Evolutionary conservation across 1,284 basidiomycete genomes (phyloP), one percentile per base, ranked within the genome.

Genomic region (Wallemia ichthyophaga): DNA sequence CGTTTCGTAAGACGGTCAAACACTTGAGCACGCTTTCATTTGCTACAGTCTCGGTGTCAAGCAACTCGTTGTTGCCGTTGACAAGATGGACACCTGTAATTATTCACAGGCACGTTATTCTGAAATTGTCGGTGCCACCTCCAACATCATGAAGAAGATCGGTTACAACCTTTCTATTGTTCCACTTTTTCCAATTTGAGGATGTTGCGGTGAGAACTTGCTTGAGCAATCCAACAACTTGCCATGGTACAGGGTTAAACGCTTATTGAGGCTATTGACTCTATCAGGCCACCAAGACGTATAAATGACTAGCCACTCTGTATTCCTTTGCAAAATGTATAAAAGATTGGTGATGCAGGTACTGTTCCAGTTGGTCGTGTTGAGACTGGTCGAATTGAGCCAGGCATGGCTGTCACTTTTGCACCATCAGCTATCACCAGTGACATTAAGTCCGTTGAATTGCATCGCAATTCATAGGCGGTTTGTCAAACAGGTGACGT

Each of bases 191-290:
- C 92, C 94, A 70, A 96, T 99, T 75, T 99, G 94, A 63, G 94
- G 92, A 68, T 99, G 92, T 92, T 88, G 96, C 80, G 94, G 92
- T 73, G 92, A 99, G 82, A 98, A 98, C 85, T 98, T 98, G 92
- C 79, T 98, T 75, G 92, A 98, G 79, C 85, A 88, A 74, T 89
- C 88, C 65, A 11, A 70, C 75, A 94, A 94, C 80, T 96, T 98
- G 92, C 71, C 85, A 62, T 98, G 92, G 92, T 98, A 84, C 83
- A 99, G 78, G 92, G 92, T 70, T 95, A 94, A 81, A 99, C 92
- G 70, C 84, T 99, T 66, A 86, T 99, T 66, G 94, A 99, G 72
- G 91, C 92, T 73, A 98, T 99, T 68, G 92, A 99, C 71, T 88
- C 91, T 73, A 98, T 98, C 71, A 94, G 98, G 71, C 89, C 94